These are phyloP conservation scores for Hanseniaspora pseudoguilliermondii DNA, from an alignment of 805 yeast species.

Conservation along the genomic window DNA sequence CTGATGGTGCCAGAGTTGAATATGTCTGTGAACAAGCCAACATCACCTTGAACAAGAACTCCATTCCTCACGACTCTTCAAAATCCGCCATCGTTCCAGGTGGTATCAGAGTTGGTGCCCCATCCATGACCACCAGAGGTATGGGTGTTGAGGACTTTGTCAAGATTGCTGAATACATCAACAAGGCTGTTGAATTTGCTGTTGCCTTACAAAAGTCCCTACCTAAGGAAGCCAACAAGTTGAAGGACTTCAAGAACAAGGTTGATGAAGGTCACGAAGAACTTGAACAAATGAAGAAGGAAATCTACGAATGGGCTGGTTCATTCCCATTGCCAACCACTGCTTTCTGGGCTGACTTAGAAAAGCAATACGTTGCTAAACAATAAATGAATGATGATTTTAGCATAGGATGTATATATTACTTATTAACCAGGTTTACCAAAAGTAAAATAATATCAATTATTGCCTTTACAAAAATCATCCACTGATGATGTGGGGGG, in stretches of 20 bases:
- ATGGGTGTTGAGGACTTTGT: constrained; percentile 76
- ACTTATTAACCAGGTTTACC: not conserved
- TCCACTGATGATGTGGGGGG: too few relatives aligned
- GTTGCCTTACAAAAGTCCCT: constrained; percentile 59
- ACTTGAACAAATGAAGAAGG: constrained; percentile 54
- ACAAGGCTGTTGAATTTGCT: constrained; percentile 65
- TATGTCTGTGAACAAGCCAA: constrained; percentile 86
- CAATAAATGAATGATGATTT: not conserved
- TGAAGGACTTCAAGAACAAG: constrained; percentile 87
- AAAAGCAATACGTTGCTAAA: constrained; percentile 12
- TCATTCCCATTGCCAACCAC: constrained; percentile 50
- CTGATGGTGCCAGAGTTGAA: constrained; percentile 96
- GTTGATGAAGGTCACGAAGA: constrained; percentile 61
- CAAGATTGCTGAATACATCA: constrained; percentile 68
- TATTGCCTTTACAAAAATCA: too few relatives aligned
- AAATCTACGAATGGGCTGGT: constrained; percentile 85
- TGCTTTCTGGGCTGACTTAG: constrained; percentile 11
- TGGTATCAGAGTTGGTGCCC: constrained; percentile 95
- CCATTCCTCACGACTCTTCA: constrained; percentile 81
- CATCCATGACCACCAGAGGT: constrained; percentile 98
- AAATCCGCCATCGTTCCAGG: constrained; percentile 93
- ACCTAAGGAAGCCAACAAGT: constrained; percentile 86
- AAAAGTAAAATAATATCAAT: too few relatives aligned
- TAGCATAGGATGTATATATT: not conserved
- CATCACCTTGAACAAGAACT: constrained; percentile 93